Evolutionary conservation across 257 asterid species (phyloP), one percentile per base, ranked within the genome.

Genomic region (Anisodus acutangulus): DNA sequence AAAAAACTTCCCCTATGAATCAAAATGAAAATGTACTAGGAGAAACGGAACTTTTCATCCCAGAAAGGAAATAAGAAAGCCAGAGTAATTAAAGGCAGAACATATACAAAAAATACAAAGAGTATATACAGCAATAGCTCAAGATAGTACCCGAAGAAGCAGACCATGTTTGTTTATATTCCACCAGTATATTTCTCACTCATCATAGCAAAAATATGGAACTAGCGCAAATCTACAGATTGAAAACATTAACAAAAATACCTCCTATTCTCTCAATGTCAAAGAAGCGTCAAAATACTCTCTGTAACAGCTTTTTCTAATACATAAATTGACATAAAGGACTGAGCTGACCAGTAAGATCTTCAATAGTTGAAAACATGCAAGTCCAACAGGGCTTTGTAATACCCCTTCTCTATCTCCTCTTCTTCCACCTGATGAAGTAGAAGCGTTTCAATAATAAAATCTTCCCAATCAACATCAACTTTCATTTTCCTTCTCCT

Each of bases 361-460:
- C 59, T 70, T 17, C 88, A 90, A 79, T 87, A 67, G 67, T 82
- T 80, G 85, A 92, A 95, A 31, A 95, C 98, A 79, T 94, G 92
- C 91, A 95, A 89, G 67, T 88, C 98, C 90, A 95, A 78, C 90
- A 94, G 80, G 12, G 80, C 86, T 49, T 91, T 93, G 83, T 95
- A 95, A 87, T 95, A 91, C 70, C 99, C 99, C 59, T 90, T 94
- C 87, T 86, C 95, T 82, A 93, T 94, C 90, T 95, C 98, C 84
- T 88, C 95, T 79, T 91, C 99, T 87, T 86, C 87, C 13, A 93
- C 95, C 82, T 86, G 86, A 85, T 94, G 98, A 68, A 95, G 97
- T 13, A 95, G 88, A 63, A 95, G 98, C 15, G 98, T 91, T 88
- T 94, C 98, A 63, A 95, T 95, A 19, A 94, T 87, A 70, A 94